Conservation (phyloP, 371 early-diverging fungal genomes). For the Mucor sp. region DNA sequence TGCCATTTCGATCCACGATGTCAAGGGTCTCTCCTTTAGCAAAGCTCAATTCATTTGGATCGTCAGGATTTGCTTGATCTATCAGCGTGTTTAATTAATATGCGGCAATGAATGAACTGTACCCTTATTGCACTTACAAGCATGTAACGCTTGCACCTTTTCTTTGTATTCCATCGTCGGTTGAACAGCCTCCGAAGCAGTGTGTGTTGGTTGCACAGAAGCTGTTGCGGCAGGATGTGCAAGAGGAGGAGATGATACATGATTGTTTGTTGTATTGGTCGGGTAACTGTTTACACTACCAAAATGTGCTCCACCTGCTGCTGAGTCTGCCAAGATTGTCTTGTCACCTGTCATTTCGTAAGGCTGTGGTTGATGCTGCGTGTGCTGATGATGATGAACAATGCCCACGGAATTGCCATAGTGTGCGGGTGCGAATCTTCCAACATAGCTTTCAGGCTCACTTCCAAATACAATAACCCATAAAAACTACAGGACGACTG, state of each 20-base stretch:
- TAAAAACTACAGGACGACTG: conserved; percentile 23
- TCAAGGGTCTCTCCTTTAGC: conserved; percentile 81
- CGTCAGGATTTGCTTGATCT: conserved; percentile 83
- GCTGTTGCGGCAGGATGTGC: conserved; percentile 6
- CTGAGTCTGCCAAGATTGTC: conserved; percentile 20
- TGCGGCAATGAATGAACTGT: background rate
- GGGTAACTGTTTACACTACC: background rate
- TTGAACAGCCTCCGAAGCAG: background rate
- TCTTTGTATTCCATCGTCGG: conserved; percentile 30
- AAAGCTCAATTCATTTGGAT: conserved; percentile 86
- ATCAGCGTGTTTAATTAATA: conserved; percentile 5
- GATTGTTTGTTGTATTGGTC: background rate
- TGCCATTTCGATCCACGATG: conserved; percentile 83
- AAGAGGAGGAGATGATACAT: conserved; percentile 13
- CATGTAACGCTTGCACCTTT: conserved; percentile 34
- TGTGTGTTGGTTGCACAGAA: background rate
- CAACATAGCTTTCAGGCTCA: conserved; percentile 41
- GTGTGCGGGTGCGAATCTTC: conserved; percentile 25
- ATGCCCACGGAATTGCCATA: conserved; percentile 23
- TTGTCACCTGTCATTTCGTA: conserved; percentile 37
- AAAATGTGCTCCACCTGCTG: background rate
- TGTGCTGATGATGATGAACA: conserved; percentile 23
- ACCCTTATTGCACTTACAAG: conserved; percentile 13
- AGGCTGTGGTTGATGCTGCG: conserved; percentile 11
- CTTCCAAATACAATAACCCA: conserved; percentile 54